These are phyloP conservation scores for Schizochytrium sp. DNA, from an alignment of 108 stramenopile species.

Conservation along the genomic window DNA sequence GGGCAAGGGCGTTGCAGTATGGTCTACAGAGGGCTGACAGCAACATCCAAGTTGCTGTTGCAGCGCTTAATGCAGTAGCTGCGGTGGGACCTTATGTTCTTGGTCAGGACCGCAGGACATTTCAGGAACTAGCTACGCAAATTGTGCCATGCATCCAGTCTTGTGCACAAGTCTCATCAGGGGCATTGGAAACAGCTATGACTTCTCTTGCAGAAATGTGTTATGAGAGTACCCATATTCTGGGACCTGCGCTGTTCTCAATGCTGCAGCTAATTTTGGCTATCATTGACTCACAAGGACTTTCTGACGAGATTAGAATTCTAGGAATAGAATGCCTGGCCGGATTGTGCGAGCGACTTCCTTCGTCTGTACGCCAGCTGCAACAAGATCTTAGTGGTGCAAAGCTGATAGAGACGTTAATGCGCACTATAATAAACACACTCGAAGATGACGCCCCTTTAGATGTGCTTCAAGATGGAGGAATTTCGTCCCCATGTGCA, in stretches of 20 bases:
- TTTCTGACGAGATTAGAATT: not conserved
- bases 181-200: not conserved
- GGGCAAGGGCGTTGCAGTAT: not conserved
- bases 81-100: conserved; percentile 24
- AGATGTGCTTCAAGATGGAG: conserved; percentile 2
- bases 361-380: not conserved
- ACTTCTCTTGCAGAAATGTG: not conserved
- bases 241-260: not conserved
- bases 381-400: not conserved
- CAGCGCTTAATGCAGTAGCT: not conserved
- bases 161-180: not conserved
- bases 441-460: not conserved
- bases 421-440: not conserved
- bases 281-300: not conserved
- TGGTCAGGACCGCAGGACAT: not conserved
- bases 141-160: not conserved
- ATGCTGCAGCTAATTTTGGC: not conserved
- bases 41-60: not conserved
- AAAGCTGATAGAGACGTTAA: not conserved
- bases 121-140: not conserved
- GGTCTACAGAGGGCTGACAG: not conserved
- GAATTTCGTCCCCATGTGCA: not conserved
- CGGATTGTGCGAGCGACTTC: not conserved
- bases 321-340: not conserved
- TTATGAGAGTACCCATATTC: not conserved